Percentiles rank a stretch among this genome's conserved stretches.
Conservation (phyloP, 345 rosid species). For the Melaleuca quinquenervia region DNA sequence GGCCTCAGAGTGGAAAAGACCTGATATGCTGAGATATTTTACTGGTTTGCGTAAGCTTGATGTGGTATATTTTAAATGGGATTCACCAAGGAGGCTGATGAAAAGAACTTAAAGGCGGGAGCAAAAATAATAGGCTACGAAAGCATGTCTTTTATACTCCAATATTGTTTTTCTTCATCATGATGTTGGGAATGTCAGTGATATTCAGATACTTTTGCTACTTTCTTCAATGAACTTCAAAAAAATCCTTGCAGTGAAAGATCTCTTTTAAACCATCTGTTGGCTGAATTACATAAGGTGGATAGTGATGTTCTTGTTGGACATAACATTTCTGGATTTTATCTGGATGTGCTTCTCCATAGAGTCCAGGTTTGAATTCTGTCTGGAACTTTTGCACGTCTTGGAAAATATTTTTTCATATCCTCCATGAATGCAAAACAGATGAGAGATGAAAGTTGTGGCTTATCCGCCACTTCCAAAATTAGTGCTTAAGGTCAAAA, state of each 20-base stretch:
- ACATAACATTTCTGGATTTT: constrained; percentile 96
- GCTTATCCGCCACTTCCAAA: background rate
- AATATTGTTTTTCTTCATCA: background rate
- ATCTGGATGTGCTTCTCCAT: constrained; percentile 88
- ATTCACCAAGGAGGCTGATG: constrained; percentile 75
- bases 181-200: background rate
- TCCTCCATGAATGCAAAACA: background rate
- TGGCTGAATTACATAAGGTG: constrained; percentile 76
- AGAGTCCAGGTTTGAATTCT: constrained; percentile 63
- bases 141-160: constrained; percentile 46
- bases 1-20: constrained; percentile 75
- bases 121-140: constrained; percentile 63
- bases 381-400: background rate
- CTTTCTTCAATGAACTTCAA: constrained; percentile 1
- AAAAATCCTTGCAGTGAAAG: constrained; percentile 64
- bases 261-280: constrained; percentile 77
- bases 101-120: constrained; percentile 72
- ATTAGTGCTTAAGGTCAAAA: background rate
- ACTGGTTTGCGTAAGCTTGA: constrained; percentile 87
- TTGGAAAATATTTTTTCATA: background rate
- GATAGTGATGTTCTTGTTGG: constrained; percentile 96
- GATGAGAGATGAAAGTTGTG: background rate
- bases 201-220: background rate
- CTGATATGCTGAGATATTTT: constrained; percentile 77
- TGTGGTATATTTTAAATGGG: constrained; percentile 89